A percentile compares a stretch with the other conserved stretches of the same genome.
phyloP scores from a whole-genome alignment of 2,329 filamentous ascomycete genomes.

The Didymella arachidicola region DNA sequence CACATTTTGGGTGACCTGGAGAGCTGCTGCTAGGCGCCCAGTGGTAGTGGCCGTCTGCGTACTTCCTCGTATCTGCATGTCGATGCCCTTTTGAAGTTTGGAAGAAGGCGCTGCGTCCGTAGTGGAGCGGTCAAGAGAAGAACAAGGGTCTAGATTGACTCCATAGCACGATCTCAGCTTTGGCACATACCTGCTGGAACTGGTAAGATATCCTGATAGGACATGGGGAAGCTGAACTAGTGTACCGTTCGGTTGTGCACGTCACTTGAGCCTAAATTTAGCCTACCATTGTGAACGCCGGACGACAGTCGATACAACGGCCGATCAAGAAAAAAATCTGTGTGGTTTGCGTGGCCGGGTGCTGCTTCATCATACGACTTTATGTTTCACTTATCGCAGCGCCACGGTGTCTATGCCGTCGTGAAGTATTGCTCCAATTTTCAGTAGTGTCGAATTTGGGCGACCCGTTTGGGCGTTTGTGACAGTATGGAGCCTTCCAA shows the following conservation, averaged over 20 bases:
- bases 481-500: neutral
- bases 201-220: neutral
- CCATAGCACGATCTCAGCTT: neutral
- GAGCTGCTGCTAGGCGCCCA: neutral
- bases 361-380: neutral
- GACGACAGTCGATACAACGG: neutral
- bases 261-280: conserved; percentile 3
- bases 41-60: neutral
- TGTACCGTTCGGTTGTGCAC: neutral
- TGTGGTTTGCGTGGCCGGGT: neutral
- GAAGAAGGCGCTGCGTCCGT: neutral
- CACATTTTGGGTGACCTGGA: neutral
- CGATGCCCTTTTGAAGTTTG: neutral
- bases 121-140: neutral
- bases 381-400: neutral
- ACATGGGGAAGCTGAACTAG: neutral
- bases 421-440: neutral
- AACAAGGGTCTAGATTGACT: neutral
- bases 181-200: neutral
- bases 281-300: conserved; percentile 38
- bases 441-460: neutral
- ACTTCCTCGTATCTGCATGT: neutral
- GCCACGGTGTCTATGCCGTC: neutral
- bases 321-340: neutral
- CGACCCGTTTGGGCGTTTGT: neutral